phyloP scores from a whole-genome alignment of 2,329 filamentous ascomycete species.

The Penicillium concentricum region DNA sequence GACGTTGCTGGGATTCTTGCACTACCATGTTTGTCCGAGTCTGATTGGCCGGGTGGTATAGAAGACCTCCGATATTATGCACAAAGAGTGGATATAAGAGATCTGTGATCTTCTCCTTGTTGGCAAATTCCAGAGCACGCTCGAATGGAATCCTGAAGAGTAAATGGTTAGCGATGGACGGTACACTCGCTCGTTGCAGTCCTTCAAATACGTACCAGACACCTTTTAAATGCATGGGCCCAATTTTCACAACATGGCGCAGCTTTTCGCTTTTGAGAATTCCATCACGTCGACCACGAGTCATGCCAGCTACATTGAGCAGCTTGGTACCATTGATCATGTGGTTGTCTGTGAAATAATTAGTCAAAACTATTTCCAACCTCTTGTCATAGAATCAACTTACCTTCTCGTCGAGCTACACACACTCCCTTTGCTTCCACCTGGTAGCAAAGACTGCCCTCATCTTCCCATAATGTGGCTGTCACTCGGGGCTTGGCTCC shows the following conservation, averaged over 20 bases:
- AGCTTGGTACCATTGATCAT: slow-evolving; percentile 99
- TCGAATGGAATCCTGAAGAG: slow-evolving; percentile 87
- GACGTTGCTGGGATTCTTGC: slow-evolving; percentile 75
- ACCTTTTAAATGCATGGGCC: slow-evolving; percentile 97
- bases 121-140: slow-evolving; percentile 94
- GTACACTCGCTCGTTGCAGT: not conserved
- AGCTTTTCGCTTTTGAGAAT: slow-evolving; percentile 98
- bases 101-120: slow-evolving; percentile 99
- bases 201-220: slow-evolving; percentile 69
- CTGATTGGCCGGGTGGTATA: slow-evolving; percentile 87
- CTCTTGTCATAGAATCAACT: slow-evolving; percentile 20
- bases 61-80: slow-evolving; percentile 88
- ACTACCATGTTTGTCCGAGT: slow-evolving; percentile 80
- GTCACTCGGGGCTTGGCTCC: slow-evolving; percentile 97
- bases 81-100: slow-evolving; percentile 93
- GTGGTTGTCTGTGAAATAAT: slow-evolving; percentile 72
- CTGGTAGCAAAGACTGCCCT: slow-evolving; percentile 95
- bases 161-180: slow-evolving; percentile 5
- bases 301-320: slow-evolving; percentile 97
- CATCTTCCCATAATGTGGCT: slow-evolving; percentile 96
- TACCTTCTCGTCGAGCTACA: slow-evolving; percentile 89
- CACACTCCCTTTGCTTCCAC: slow-evolving; percentile 96
- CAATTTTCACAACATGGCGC: slow-evolving; percentile 96
- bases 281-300: slow-evolving; percentile 86
- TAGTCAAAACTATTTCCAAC: not conserved